Percentiles rank a stretch among this genome's conserved stretches.
phyloP scores from a whole-genome alignment of 257 asterid genomes.

The Cordia subcordata region DNA sequence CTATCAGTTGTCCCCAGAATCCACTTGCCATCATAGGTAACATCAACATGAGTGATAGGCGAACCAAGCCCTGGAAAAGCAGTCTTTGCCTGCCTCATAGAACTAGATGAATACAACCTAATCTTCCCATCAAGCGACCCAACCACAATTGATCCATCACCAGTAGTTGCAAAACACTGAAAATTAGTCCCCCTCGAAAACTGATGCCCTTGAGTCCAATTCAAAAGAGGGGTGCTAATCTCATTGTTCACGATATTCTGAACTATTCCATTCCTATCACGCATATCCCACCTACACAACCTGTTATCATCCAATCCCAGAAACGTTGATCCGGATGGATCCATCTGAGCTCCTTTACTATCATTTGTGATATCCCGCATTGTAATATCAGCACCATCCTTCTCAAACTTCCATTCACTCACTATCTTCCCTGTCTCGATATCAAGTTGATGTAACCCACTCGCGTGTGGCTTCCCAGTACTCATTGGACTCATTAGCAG shows the following conservation, averaged over 20 bases:
- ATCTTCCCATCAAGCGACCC: constrained; percentile 97
- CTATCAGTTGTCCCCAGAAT: constrained; percentile 89
- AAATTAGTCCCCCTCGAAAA: constrained; percentile 92
- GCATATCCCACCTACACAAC: constrained; percentile 97
- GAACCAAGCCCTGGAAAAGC: constrained; percentile 98
- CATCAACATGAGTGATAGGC: constrained; percentile 91
- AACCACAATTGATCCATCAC: constrained; percentile 93
- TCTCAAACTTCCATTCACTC: constrained; percentile 91
- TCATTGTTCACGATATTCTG: constrained; percentile 61
- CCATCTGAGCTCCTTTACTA: constrained; percentile 88
- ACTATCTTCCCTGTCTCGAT: constrained; percentile 84
- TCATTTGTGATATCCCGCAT: constrained; percentile 94
- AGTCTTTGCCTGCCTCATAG: constrained; percentile 97
- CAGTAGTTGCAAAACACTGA: constrained; percentile 97
- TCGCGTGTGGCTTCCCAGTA: constrained; percentile 55
- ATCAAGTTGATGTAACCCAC: constrained; percentile 88
- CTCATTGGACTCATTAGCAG: constrained; percentile 86
- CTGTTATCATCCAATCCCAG: constrained; percentile 91
- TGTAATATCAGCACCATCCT: constrained; percentile 85
- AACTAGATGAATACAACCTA: constrained; percentile 73
- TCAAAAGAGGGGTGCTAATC: constrained; percentile 71
- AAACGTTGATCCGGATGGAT: constrained; percentile 93
- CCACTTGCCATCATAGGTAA: constrained; percentile 96
- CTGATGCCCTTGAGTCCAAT: constrained; percentile 99
- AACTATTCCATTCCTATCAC: constrained; percentile 80